Percentiles rank a stretch among this genome's conserved stretches.
phyloP scores from a whole-genome alignment of 352 stramenopile genomes.

The Plasmopara viticola region DNA sequence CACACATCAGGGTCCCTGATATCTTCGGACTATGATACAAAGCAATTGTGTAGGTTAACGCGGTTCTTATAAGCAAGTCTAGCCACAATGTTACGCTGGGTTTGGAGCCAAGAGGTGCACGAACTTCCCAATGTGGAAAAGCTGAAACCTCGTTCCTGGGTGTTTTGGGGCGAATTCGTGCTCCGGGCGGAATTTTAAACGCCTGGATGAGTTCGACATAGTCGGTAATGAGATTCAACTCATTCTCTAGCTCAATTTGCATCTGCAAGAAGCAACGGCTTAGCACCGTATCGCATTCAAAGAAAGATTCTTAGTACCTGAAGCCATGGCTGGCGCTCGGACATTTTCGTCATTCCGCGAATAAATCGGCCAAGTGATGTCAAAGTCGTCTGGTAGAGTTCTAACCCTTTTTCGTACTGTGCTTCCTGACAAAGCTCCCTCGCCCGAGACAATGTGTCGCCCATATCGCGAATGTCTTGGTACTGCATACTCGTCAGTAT shows the following conservation, averaged over 20 bases:
- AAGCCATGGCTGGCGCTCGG: conserved; percentile 74
- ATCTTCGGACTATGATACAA: conserved; percentile 16
- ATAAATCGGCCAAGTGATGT: conserved; percentile 55
- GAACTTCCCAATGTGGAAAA: conserved; percentile 51
- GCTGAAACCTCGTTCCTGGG: conserved; percentile 20
- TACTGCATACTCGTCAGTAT: conserved; percentile 44
- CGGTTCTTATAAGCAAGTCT: background rate
- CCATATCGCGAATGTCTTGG: conserved; percentile 62
- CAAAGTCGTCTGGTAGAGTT: conserved; percentile 54
- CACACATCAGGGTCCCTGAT: conserved; percentile 64
- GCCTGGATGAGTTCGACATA: conserved; percentile 68
- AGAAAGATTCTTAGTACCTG: conserved; percentile 27
- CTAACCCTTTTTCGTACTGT: conserved; percentile 59
- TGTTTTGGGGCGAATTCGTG: conserved; percentile 26
- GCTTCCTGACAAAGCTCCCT: conserved; percentile 55
- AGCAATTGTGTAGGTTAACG: conserved; percentile 3
- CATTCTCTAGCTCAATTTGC: conserved; percentile 78
- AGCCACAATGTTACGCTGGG: conserved; percentile 10
- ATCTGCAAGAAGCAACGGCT: conserved; percentile 31
- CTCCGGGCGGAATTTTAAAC: conserved; percentile 48
- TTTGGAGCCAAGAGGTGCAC: conserved; percentile 20
- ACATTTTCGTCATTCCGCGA: conserved; percentile 58
- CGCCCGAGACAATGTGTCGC: conserved; percentile 50
- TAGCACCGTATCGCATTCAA: background rate
- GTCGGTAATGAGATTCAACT: conserved; percentile 69